phyloP scores from a whole-genome alignment of 2,329 filamentous ascomycete genomes.

The Karstenula rhodostoma region DNA sequence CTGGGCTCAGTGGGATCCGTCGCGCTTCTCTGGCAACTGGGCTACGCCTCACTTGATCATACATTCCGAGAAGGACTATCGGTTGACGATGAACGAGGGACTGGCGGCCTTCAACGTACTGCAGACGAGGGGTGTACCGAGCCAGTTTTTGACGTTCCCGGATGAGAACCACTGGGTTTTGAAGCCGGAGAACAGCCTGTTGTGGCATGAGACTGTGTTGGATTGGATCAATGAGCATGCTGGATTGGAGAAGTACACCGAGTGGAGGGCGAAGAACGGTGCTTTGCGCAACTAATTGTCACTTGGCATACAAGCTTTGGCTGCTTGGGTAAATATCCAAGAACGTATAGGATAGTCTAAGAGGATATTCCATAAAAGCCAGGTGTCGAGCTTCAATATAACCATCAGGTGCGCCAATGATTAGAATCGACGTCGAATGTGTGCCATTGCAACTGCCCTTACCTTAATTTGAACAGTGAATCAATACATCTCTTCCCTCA shows the following conservation, averaged over 20 bases:
- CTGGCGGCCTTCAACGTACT: conserved; percentile 86
- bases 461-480: no score
- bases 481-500: no score
- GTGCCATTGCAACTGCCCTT: no score
- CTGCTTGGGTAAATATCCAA: background rate
- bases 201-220: conserved; percentile 89
- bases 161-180: conserved; percentile 86
- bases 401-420: no score
- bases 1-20: conserved; percentile 68
- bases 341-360: no score
- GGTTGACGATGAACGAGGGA: conserved; percentile 84
- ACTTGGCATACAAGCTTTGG: background rate
- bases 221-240: conserved; percentile 74
- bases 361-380: no score
- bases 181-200: conserved; percentile 87
- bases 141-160: conserved; percentile 81
- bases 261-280: conserved; percentile 24
- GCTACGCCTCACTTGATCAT: conserved; percentile 87
- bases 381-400: no score
- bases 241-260: conserved; percentile 57
- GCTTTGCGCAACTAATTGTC: background rate
- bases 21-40: conserved; percentile 71
- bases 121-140: conserved; percentile 77
- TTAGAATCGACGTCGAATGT: no score
- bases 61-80: conserved; percentile 89